Percentiles rank a stretch among this genome's conserved stretches.
Evolutionary conservation across 768 basidiomycete species (phyloP).

Genomic region (Coprinopsis marcescibilis): DNA sequence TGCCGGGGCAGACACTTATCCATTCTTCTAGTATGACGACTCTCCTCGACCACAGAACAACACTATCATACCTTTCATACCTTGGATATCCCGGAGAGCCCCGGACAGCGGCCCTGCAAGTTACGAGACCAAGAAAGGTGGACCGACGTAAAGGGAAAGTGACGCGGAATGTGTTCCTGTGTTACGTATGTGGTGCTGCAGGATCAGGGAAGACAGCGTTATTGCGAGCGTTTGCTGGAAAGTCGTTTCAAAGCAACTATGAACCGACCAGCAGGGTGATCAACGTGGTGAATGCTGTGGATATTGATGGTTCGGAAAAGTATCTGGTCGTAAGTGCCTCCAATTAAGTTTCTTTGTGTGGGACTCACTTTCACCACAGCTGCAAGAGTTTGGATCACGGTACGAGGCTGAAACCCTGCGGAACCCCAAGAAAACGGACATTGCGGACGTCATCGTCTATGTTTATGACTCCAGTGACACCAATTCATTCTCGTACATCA

Average conservation of each 20-base stretch:
- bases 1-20: neutral
- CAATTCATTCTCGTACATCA: constrained; percentile 98
- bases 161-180: constrained; percentile 86
- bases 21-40: constrained; percentile 82
- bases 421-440: constrained; percentile 84
- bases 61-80: constrained; percentile 92
- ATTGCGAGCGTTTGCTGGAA: constrained; percentile 79
- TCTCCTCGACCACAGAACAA: constrained; percentile 86
- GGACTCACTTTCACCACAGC: constrained; percentile 34
- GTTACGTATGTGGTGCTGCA: constrained; percentile 92
- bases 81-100: constrained; percentile 82
- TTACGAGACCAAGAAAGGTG: constrained; percentile 78
- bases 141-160: constrained; percentile 86
- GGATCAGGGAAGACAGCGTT: constrained; percentile 94
- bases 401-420: constrained; percentile 90
- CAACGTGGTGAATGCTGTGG: constrained; percentile 92
- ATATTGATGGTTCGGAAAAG: constrained; percentile 91
- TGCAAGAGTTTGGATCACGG: constrained; percentile 96
- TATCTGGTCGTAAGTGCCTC: constrained; percentile 79
- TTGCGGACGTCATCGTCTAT: constrained; percentile 92
- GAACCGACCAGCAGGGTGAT: constrained; percentile 88
- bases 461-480: constrained; percentile 98
- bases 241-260: constrained; percentile 66
- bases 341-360: neutral
- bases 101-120: constrained; percentile 76